A percentile compares a stretch with the other conserved stretches of the same genome.
phyloP scores from a whole-genome alignment of 2,329 filamentous ascomycete species.

The Cytospora schulzeri region DNA sequence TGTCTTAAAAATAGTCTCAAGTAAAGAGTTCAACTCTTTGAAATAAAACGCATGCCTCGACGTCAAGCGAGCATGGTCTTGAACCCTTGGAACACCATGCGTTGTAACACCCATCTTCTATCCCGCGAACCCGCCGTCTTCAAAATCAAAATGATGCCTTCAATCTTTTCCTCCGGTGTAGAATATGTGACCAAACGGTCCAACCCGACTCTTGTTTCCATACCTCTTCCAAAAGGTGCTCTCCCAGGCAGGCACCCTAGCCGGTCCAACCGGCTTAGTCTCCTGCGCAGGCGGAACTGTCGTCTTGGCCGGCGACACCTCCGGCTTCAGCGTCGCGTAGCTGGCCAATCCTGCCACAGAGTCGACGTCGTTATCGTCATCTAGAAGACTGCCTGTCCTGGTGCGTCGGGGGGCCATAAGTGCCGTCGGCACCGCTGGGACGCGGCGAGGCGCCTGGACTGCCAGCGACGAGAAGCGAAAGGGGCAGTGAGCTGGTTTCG shows the following conservation, averaged over 20 bases:
- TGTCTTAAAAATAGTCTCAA: too few relatives aligned
- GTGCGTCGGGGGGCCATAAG: not conserved
- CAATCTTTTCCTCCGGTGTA: not conserved
- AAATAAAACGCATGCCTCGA: not conserved
- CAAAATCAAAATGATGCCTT: not conserved
- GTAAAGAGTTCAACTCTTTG: not conserved
- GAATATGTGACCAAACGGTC: not conserved
- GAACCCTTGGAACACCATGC: not conserved
- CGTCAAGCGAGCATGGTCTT: not conserved
- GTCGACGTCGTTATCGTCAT: constrained; percentile 2
- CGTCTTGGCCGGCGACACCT: not conserved
- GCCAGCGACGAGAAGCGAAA: not conserved
- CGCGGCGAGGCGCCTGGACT: not conserved
- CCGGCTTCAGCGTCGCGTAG: constrained; percentile 1
- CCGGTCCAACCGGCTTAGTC: not conserved
- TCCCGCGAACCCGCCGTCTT: not conserved
- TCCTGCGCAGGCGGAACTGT: not conserved
- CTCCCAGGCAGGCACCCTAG: constrained; percentile 29
- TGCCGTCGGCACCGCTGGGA: not conserved
- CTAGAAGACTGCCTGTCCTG: not conserved
- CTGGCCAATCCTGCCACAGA: not conserved
- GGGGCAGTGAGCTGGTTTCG: not conserved
- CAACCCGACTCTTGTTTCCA: constrained; percentile 33
- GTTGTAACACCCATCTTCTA: not conserved
- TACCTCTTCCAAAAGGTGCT: constrained; percentile 28